Evolutionary conservation across 352 stramenopile genomes (phyloP), one percentile per base, ranked within the genome.

Genomic region (Pythium apleroticum): DNA sequence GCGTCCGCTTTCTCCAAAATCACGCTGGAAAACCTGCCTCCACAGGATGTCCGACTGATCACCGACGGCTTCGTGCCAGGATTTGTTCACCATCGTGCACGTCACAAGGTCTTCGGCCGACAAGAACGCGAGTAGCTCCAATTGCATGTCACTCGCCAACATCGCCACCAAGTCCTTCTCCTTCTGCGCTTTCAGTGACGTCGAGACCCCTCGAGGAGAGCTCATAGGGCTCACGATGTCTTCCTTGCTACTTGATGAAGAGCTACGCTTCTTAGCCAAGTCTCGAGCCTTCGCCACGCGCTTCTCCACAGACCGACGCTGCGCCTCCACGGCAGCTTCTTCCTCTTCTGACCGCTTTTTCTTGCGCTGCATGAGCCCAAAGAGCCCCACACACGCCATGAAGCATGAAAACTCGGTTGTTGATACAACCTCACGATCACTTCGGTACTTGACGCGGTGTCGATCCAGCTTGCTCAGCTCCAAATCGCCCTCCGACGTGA

Each of bases 371-470:
- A 89, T 77, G 43, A 89, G 63, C 1, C 78, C 77, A 60, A 90
- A 88, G 52, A 90, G 75, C 25, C 77, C 77, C 27, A 88, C 52
- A 30, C 80, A 88, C 52, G 83, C 69, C 63, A 90, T 66, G 22
- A 88, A 79, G 30, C 74, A 80, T 30, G 78, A 86, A 65, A 76
- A 83, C 55, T 90, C 77, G 64, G 77, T 87, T 3, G 65, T 72
- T 9, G 65, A 67, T 2, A 64, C 52, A 1, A 41, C 59, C 19
- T 72, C 65, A 15, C 58, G 46, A 33, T 63, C 62, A 17, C 17
- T 56, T n/a, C 43, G 52, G 14, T 62, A 59, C 57, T 62, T 63
- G 19, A 52, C 65, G 25, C 65, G 65, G 39, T 72, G 62, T 24
- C 64, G 63, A 15, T 72, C 53, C 46, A 72, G 12, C 17, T 39